These are phyloP conservation scores for Pulveroboletus sp. DNA, from an alignment of 768 basidiomycete genomes.

Conservation along the genomic window DNA sequence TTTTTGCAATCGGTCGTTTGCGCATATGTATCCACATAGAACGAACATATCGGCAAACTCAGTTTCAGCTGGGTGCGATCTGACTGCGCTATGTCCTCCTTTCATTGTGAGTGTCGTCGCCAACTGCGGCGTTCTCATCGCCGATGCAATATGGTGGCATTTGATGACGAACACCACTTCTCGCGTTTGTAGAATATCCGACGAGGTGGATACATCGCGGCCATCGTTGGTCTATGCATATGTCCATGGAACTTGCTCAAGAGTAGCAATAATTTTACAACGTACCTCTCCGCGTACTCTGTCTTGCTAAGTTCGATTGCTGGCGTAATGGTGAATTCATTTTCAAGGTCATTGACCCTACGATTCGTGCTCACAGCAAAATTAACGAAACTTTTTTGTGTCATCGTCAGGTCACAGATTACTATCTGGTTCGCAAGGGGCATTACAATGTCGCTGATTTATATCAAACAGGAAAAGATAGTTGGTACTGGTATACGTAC, in stretches of 20 bases:
- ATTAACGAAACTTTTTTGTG: background rate
- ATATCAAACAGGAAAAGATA: constrained; percentile 50
- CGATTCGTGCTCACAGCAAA: background rate
- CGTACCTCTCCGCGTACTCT: constrained; percentile 77
- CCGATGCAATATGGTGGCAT: background rate
- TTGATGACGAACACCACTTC: background rate
- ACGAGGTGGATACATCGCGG: constrained; percentile 80
- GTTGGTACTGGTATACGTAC: constrained; percentile 73
- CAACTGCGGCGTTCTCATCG: background rate
- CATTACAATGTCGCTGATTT: constrained; percentile 70
- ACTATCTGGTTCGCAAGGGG: constrained; percentile 67
- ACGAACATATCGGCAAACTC: constrained; percentile 83
- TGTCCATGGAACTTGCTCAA: constrained; percentile 75
- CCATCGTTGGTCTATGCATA: constrained; percentile 69
- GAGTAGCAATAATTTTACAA: constrained; percentile 70
- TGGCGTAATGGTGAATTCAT: constrained; percentile 61
- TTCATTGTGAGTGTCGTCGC: constrained; percentile 51
- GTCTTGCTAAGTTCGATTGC: constrained; percentile 80
- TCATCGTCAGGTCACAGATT: constrained; percentile 59
- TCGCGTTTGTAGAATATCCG: constrained; percentile 58
- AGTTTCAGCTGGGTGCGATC: constrained; percentile 77
- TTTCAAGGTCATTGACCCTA: background rate
- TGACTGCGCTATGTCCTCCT: constrained; percentile 72
- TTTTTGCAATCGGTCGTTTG: constrained; percentile 8
- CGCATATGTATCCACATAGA: constrained; percentile 28